Percentiles rank a stretch among this genome's conserved stretches.
Conservation (phyloP, 2,329 filamentous ascomycete genomes). For the Cadophora sp. region DNA sequence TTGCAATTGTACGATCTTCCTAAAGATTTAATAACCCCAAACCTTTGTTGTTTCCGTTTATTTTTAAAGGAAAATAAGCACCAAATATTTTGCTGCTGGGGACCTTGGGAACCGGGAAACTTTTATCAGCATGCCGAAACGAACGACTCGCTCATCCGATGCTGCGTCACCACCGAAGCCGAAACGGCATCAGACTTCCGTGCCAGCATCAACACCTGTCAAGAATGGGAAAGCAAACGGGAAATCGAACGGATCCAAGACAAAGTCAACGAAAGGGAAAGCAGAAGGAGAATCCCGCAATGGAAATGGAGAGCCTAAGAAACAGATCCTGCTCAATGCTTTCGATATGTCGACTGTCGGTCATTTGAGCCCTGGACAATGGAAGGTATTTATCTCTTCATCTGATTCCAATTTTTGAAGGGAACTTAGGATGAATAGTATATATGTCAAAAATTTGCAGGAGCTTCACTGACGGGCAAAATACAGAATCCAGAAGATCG, state of each 20-base stretch:
- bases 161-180: neutral
- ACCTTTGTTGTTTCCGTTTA: too few relatives aligned
- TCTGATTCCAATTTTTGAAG: neutral
- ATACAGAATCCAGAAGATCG: conserved; percentile 66
- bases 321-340: conserved; percentile 66
- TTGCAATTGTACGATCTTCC: neutral
- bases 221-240: neutral
- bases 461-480: too few relatives aligned
- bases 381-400: conserved; percentile 56
- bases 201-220: neutral
- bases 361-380: conserved; percentile 70
- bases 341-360: conserved; percentile 72
- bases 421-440: too few relatives aligned
- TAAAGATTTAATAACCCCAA: neutral
- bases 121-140: conserved; percentile 11
- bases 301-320: conserved; percentile 12
- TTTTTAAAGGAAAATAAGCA: too few relatives aligned
- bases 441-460: too few relatives aligned
- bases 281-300: neutral
- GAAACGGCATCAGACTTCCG: conserved; percentile 8
- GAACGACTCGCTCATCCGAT: conserved; percentile 12
- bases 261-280: too few relatives aligned
- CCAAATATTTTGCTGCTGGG: too few relatives aligned
- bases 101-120: too few relatives aligned
- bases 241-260: neutral